phyloP scores from a whole-genome alignment of 208 protist species.

The Acanthamoeba royreba region DNA sequence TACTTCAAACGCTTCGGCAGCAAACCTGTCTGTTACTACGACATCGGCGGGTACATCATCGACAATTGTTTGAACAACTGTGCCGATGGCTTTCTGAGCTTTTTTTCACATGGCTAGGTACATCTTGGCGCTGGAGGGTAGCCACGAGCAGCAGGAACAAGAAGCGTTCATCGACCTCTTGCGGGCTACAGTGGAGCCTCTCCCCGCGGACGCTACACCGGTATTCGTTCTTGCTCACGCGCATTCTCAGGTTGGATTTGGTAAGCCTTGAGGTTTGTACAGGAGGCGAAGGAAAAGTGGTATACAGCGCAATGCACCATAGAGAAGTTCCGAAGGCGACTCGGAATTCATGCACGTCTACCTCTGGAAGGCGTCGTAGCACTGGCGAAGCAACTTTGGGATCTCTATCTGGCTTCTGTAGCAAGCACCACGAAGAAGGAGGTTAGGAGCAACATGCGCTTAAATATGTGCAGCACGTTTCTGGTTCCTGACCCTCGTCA shows the following conservation, averaged over 20 bases:
- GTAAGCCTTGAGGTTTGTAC: neutral
- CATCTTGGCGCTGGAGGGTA: neutral
- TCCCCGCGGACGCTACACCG: neutral
- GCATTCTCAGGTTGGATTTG: neutral
- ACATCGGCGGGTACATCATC: neutral
- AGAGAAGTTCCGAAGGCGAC: neutral
- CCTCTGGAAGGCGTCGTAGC: neutral
- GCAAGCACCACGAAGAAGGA: neutral
- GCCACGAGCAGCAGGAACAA: neutral
- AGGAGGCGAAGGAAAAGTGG: neutral
- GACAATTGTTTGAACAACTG: neutral
- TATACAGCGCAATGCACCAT: neutral
- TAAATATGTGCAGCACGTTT: too few relatives aligned
- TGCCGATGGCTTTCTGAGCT: neutral
- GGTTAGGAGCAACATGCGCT: too few relatives aligned
- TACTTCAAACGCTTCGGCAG: conserved; percentile 6
- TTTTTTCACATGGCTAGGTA: neutral
- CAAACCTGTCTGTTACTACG: conserved; percentile 36
- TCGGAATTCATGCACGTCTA: neutral
- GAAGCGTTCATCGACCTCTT: neutral
- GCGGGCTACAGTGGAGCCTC: neutral
- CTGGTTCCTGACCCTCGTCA: too few relatives aligned
- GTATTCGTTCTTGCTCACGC: neutral
- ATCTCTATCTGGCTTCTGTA: neutral
- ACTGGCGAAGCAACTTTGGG: neutral